phyloP scores from a whole-genome alignment of 495 filamentous ascomycete species.

The Penicillium antarcticum region DNA sequence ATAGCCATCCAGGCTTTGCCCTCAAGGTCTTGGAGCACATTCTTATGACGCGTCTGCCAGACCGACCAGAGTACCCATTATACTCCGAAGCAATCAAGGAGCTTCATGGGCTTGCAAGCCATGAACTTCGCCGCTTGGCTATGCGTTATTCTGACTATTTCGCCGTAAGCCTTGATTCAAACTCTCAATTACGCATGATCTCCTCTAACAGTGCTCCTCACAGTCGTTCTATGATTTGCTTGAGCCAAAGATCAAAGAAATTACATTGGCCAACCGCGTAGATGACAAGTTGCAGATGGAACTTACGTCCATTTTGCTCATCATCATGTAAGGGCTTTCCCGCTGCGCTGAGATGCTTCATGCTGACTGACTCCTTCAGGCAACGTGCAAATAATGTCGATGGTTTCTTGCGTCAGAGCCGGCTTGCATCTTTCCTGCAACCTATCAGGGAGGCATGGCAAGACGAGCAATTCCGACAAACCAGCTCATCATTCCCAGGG shows the following conservation, averaged over 20 bases:
- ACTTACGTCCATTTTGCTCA: conserved; percentile 72
- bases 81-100: conserved; percentile 93
- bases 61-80: conserved; percentile 60
- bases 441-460: conserved; percentile 82
- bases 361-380: conserved; percentile 30
- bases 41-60: conserved; percentile 70
- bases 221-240: conserved; percentile 82
- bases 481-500: conserved; percentile 69
- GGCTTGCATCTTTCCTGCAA: conserved; percentile 69
- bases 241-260: conserved; percentile 76
- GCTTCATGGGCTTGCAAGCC: conserved; percentile 73
- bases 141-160: conserved; percentile 88
- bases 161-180: conserved; percentile 45
- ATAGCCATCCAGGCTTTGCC: conserved; percentile 73
- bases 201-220: conserved; percentile 8
- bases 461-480: conserved; percentile 59
- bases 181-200: neutral
- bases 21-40: conserved; percentile 86
- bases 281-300: conserved; percentile 74
- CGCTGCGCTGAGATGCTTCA: neutral
- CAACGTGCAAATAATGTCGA: conserved; percentile 82
- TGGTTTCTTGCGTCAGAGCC: conserved; percentile 54
- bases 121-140: conserved; percentile 85
- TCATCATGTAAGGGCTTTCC: conserved; percentile 65
- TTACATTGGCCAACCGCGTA: conserved; percentile 65